phyloP scores from a whole-genome alignment of 2,329 filamentous ascomycete species.

The Colletotrichum kahawae region DNA sequence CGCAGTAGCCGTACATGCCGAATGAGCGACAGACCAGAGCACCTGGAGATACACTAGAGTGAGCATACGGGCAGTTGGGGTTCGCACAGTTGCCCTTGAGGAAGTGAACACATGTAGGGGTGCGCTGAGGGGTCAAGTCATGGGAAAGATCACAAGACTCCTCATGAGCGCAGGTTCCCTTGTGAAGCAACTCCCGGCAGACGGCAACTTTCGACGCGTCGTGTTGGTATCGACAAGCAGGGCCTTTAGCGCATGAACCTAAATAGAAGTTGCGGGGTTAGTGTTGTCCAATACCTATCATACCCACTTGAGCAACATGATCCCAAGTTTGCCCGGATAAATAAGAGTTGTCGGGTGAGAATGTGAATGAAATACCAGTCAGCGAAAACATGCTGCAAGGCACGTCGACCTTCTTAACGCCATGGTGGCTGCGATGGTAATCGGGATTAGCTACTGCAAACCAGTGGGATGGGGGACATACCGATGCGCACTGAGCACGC shows the following conservation, averaged over 20 bases:
- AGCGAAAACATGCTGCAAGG: conserved; percentile 76
- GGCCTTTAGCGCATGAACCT: conserved; percentile 88
- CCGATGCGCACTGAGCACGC: conserved; percentile 77
- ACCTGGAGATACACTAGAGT: conserved; percentile 77
- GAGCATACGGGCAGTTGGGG: conserved; percentile 82
- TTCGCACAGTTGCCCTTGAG: conserved; percentile 90
- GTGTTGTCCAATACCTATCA: conserved; percentile 48
- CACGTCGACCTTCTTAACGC: conserved; percentile 72
- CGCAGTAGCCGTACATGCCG: conserved; percentile 87
- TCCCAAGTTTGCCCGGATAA: neutral
- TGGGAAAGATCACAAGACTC: conserved; percentile 90
- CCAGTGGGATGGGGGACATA: conserved; percentile 50
- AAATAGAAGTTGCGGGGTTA: conserved; percentile 43
- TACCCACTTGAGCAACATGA: neutral
- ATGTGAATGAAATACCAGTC: conserved; percentile 65
- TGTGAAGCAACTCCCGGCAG: conserved; percentile 86
- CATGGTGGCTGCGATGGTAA: conserved; percentile 46
- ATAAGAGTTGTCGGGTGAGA: conserved; percentile 32
- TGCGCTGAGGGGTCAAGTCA: conserved; percentile 81
- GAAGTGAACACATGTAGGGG: conserved; percentile 89
- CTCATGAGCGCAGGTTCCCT: conserved; percentile 77
- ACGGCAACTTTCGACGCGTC: conserved; percentile 86
- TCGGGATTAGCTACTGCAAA: conserved; percentile 42
- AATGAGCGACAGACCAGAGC: conserved; percentile 86
- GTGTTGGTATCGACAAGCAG: conserved; percentile 80